These are phyloP conservation scores for Babesia ovis DNA, from an alignment of 169 alveolate genomes.

Conservation along the genomic window DNA sequence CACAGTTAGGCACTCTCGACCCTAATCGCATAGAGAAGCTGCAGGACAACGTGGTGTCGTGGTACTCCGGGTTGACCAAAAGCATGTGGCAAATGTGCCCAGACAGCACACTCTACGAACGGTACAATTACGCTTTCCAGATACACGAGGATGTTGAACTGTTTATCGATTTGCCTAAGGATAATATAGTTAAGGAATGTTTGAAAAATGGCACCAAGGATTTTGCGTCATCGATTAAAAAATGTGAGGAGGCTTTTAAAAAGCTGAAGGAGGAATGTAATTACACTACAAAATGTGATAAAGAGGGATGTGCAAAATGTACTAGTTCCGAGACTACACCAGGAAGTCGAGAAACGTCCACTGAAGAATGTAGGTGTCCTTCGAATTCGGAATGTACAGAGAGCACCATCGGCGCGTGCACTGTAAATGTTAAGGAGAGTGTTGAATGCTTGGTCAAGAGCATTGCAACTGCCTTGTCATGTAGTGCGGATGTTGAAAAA, in stretches of 20 bases:
- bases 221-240: too few species aligned
- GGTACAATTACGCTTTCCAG: neutral
- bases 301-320: too few species aligned
- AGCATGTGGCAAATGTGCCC: constrained; percentile 12
- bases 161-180: neutral
- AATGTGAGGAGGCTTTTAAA: too few species aligned
- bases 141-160: neutral
- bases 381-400: too few species aligned
- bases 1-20: neutral
- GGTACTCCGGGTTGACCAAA: constrained; percentile 12
- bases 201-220: neutral
- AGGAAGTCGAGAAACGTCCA: too few species aligned
- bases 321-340: too few species aligned
- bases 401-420: too few species aligned
- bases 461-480: neutral
- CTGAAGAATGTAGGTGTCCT: too few species aligned
- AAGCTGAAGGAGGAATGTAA: too few species aligned
- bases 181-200: too few species aligned
- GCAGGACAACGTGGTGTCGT: constrained; percentile 5
- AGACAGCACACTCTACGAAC: neutral
- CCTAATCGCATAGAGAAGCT: neutral
- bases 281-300: too few species aligned
- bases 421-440: neutral
- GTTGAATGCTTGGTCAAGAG: neutral
- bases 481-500: neutral